Evolutionary conservation across 78 protist genomes (phyloP).

Genomic region (Isochrysis galbana): DNA sequence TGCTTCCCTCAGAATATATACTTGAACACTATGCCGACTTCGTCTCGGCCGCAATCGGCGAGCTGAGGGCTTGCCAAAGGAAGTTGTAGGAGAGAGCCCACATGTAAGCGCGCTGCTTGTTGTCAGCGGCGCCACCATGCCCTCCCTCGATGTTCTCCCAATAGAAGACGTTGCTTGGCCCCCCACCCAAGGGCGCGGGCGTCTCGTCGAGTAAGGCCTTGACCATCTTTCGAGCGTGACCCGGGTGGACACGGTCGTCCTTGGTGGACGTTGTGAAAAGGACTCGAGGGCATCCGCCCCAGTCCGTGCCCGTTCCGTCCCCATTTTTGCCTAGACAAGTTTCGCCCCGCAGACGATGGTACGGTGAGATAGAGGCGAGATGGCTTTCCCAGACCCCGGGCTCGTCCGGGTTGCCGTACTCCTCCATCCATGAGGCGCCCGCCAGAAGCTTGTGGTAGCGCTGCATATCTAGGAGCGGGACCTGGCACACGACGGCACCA

Average conservation of each 20-base stretch:
- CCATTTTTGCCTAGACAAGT: too few species aligned
- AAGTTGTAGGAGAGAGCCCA: background rate
- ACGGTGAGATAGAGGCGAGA: conserved; percentile 74
- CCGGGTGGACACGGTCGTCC: conserved; percentile 92
- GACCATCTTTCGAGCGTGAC: conserved; percentile 80
- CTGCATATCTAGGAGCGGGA: conserved; percentile 86
- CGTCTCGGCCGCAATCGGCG: too few species aligned
- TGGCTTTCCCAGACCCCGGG: conserved; percentile 35
- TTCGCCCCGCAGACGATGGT: conserved; percentile 61
- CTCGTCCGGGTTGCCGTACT: conserved; percentile 74
- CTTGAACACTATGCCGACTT: too few species aligned
- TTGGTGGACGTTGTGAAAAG: conserved; percentile 82
- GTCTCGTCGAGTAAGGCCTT: conserved; percentile 69
- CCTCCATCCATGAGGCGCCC: conserved; percentile 84
- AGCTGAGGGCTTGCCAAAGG: background rate
- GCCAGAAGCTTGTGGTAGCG: conserved; percentile 86
- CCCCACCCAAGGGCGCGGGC: background rate
- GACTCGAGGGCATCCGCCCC: conserved; percentile 71
- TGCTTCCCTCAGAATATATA: too few species aligned
- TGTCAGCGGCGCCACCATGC: conserved; percentile 54
- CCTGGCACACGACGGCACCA: conserved; percentile 53
- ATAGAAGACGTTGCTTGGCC: background rate
- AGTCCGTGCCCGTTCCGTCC: too few species aligned
- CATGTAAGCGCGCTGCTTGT: conserved; percentile 51
- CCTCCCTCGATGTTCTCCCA: conserved; percentile 59